Conservation (phyloP, 768 basidiomycete species). For the Fomitopsis pulvina region DNA sequence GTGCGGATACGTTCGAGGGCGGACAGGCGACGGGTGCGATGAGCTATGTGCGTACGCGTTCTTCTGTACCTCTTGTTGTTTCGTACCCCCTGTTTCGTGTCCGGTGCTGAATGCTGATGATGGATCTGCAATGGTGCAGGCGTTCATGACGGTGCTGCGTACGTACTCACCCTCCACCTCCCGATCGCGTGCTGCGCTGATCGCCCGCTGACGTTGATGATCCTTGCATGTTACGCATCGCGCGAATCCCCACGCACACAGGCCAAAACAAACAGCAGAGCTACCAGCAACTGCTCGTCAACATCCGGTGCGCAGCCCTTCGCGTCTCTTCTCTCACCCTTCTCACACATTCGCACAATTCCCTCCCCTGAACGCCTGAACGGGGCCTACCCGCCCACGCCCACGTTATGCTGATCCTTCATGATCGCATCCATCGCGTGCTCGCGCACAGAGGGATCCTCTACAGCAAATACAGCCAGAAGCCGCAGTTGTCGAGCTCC, state of each 20-base stretch:
- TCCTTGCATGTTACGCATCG: too few relatives aligned
- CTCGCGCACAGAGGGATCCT: conserved; percentile 40
- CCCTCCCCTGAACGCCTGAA: too few relatives aligned
- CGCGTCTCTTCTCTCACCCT: not conserved
- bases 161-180: conserved; percentile 15
- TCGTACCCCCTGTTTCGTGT: not conserved
- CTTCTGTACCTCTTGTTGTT: not conserved
- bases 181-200: not conserved
- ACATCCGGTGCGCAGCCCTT: conserved; percentile 38
- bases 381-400: too few relatives aligned
- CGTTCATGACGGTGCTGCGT: conserved; percentile 60
- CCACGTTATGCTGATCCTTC: not conserved
- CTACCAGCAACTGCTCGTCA: conserved; percentile 55
- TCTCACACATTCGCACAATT: not conserved
- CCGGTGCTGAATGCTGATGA: conserved; percentile 2
- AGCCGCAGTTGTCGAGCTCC: conserved; percentile 65
- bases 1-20: conserved; percentile 71
- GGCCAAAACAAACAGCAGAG: conserved; percentile 49
- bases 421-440: not conserved
- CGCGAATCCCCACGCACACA: too few relatives aligned
- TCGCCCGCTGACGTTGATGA: conserved; percentile 1
- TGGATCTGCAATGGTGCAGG: conserved; percentile 23
- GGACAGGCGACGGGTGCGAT: conserved; percentile 74
- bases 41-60: conserved; percentile 53
- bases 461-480: conserved; percentile 58